Evolutionary conservation across 1,284 basidiomycete genomes (phyloP).

Genomic region (Leccinum griseonigrum): DNA sequence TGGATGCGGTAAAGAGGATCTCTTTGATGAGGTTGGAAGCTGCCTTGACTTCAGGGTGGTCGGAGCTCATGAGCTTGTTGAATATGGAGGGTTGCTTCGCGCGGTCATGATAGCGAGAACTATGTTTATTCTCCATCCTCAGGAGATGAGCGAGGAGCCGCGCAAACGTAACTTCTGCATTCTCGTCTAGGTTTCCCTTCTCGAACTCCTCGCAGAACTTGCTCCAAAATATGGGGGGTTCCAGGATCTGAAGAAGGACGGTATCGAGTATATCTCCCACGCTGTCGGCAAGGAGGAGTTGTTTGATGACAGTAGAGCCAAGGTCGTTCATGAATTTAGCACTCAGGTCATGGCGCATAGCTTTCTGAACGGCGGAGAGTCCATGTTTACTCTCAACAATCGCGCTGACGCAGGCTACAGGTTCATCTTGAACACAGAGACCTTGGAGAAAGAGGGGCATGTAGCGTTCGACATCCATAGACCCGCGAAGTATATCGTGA

Average conservation of each 20-base stretch:
- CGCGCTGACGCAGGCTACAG: conserved; percentile 38
- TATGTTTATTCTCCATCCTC: conserved; percentile 36
- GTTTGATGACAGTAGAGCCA: conserved; percentile 39
- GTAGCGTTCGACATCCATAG: conserved; percentile 14
- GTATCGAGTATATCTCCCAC: conserved; percentile 47
- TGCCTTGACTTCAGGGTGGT: conserved; percentile 32
- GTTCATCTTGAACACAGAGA: conserved; percentile 41
- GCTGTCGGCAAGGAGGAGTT: conserved; percentile 39
- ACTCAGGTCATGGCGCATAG: conserved; percentile 44
- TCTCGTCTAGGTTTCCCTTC: conserved; percentile 35
- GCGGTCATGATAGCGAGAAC: conserved; percentile 38
- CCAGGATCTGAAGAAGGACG: conserved; percentile 40
- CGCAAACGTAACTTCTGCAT: conserved; percentile 41
- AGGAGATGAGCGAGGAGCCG: conserved; percentile 53
- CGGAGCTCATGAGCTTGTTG: conserved; percentile 36
- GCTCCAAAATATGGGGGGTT: conserved; percentile 56
- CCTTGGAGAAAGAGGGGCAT: conserved; percentile 46
- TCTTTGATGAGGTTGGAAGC: conserved; percentile 44
- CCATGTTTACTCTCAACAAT: conserved; percentile 42
- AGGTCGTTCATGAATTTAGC: conserved; percentile 45
- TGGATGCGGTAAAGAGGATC: conserved; percentile 32
- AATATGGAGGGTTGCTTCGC: conserved; percentile 36
- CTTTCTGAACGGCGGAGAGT: conserved; percentile 39
- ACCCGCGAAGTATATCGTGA: conserved; percentile 23
- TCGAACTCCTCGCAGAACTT: conserved; percentile 42